Conservation (phyloP, 352 stramenopile genomes). For the Globisporangium recalcitrans region DNA sequence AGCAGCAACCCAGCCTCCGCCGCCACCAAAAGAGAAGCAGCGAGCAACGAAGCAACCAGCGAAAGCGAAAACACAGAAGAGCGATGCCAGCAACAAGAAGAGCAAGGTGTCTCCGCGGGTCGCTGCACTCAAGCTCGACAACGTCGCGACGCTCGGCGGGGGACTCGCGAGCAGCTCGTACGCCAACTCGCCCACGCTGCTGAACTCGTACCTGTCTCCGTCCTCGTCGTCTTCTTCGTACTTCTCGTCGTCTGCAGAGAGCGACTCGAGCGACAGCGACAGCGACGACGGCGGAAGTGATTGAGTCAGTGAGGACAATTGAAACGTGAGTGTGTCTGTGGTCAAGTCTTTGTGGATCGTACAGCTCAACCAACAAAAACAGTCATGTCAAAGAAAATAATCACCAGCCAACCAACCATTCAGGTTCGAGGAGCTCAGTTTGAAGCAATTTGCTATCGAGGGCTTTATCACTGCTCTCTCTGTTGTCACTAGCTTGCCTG, state of each 20-base stretch:
- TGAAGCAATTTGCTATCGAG: background rate
- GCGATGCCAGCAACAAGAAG: background rate
- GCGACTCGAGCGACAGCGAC: slow-evolving; percentile 54
- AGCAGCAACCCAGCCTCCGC: slow-evolving; percentile 16
- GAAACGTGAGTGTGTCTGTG: slow-evolving; percentile 2
- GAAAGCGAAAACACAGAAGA: slow-evolving; percentile 20
- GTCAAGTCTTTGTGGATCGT: background rate
- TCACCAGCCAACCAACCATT: background rate
- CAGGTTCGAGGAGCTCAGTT: background rate
- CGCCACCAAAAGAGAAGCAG: slow-evolving; percentile 10
- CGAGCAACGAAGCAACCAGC: slow-evolving; percentile 10
- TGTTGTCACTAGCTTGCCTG: background rate
- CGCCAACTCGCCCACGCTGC: slow-evolving; percentile 31
- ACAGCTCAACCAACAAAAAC: background rate
- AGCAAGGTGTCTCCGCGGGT: slow-evolving; percentile 15
- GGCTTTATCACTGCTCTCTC: background rate
- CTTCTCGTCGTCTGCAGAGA: slow-evolving; percentile 70
- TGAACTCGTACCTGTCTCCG: slow-evolving; percentile 61
- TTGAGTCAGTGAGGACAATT: slow-evolving; percentile 2
- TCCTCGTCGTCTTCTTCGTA: slow-evolving; percentile 79
- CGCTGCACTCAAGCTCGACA: slow-evolving; percentile 15
- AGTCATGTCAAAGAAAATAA: slow-evolving; percentile 4
- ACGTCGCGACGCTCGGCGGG: background rate
- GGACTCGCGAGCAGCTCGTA: slow-evolving; percentile 14
- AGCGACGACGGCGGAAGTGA: slow-evolving; percentile 35